Evolutionary conservation across 129 eudicot species (phyloP), one percentile per base, ranked within the genome.

Genomic region (Centella asiatica): DNA sequence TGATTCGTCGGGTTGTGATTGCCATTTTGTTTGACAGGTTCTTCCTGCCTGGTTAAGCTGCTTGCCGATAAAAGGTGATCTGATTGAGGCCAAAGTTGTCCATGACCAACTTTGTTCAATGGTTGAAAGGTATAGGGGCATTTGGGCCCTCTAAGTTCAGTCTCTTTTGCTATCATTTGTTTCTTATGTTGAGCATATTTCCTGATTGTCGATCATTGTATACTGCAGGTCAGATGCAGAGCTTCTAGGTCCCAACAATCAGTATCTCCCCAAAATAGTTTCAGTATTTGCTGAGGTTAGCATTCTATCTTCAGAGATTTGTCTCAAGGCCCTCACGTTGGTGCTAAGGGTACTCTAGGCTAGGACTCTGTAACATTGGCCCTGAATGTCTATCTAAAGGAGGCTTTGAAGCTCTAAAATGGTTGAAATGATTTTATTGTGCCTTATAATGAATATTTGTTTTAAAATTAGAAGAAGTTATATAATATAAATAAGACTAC

Each of bases 21-120:
- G 69, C 6, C 36, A 58, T 59, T 57, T 49, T 57, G 67, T 53
- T 60, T 74, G 76, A 49, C 75, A 92, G 99, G 82, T 92, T 62
- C 60, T 92, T 64, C 99, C 99, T 74, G 95, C 95, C 60, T 92
- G 99, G 99, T 61, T 92, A 71, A 80, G 81, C 85, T 92, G 96
- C 72, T 80, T 92, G 80, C 99, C 99, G n/a, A 71, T 92, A 57
- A 92, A 84, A 73, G 90, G 92, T 44, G 99, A 92, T 70, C 78
- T 84, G 17, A 84, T 92, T 45, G 99, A 92, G 75, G 99, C 99
- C 70, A 92, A 92, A 80, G 95, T 75, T 77, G 99, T 92, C 62
- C 99, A 92, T 54, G 99, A 92, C 68, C 96, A 84, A 69, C 99
- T 92, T 57, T 87, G 99, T 72, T 84, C 90, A n/a, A 92, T 92